A percentile compares a stretch with the other conserved stretches of the same genome.
phyloP scores from a whole-genome alignment of 805 yeast genomes.

The Kazachstania taianensis region DNA sequence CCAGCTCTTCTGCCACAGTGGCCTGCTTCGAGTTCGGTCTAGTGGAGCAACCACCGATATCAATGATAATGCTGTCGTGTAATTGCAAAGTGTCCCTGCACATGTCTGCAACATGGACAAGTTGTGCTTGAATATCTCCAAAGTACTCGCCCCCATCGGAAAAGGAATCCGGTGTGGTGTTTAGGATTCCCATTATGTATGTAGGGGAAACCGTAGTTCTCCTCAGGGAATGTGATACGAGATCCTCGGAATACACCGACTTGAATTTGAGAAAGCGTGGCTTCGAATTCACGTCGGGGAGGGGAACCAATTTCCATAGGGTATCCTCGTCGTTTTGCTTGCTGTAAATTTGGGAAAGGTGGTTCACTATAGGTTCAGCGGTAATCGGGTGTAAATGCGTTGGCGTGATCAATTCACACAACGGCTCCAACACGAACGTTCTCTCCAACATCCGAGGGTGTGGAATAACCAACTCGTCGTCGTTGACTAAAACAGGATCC shows the following conservation, averaged over 20 bases:
- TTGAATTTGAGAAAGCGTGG: slow-evolving; percentile 19
- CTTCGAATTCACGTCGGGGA: slow-evolving; percentile 10
- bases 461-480: slow-evolving; percentile 59
- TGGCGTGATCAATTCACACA: slow-evolving; percentile 69
- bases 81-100: slow-evolving; percentile 47
- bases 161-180: slow-evolving; percentile 90
- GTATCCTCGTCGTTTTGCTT: slow-evolving; percentile 41
- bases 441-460: slow-evolving; percentile 85
- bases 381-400: slow-evolving; percentile 70
- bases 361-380: slow-evolving; percentile 68
- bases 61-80: slow-evolving; percentile 43
- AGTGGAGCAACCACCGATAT: slow-evolving; percentile 92
- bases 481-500: slow-evolving; percentile 38
- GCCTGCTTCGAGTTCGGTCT: slow-evolving; percentile 72
- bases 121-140: slow-evolving; percentile 32
- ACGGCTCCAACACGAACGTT: slow-evolving; percentile 80
- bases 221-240: slow-evolving; percentile 31
- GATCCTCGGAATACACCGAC: slow-evolving; percentile 35
- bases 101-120: slow-evolving; percentile 40
- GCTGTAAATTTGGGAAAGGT: slow-evolving; percentile 44
- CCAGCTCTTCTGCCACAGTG: slow-evolving; percentile 52
- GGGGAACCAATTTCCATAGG: slow-evolving; percentile 43
- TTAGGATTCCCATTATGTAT: slow-evolving; percentile 75
- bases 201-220: slow-evolving; percentile 33
- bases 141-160: slow-evolving; percentile 66